Conservation (phyloP, 1,139 yeast genomes). For the Sugiyamaella sp. region DNA sequence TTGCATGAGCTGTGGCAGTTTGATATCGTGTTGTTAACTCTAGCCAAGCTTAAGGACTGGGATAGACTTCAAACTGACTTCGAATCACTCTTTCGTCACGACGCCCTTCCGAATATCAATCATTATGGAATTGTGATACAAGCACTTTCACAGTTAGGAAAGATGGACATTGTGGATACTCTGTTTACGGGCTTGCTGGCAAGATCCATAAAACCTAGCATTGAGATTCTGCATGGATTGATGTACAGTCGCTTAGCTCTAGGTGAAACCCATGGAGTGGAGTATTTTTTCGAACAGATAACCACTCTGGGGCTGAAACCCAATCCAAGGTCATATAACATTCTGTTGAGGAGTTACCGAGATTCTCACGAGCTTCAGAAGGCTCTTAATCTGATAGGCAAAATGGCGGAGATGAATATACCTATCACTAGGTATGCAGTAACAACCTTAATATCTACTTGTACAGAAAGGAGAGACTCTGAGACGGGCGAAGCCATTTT, state of each 20-base stretch:
- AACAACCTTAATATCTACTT: slow-evolving; percentile 38
- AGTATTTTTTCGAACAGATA: slow-evolving; percentile 48
- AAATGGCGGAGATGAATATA: slow-evolving; percentile 34
- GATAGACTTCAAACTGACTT: slow-evolving; percentile 60
- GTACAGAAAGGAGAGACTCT: slow-evolving; percentile 39
- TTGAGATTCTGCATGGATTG: slow-evolving; percentile 50
- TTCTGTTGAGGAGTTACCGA: slow-evolving; percentile 37
- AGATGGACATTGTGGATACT: slow-evolving; percentile 54
- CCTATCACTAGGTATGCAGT: slow-evolving; percentile 34
- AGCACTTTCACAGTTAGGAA: slow-evolving; percentile 63
- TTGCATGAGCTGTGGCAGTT: slow-evolving; percentile 34
- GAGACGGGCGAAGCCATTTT: slow-evolving; percentile 37
- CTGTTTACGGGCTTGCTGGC: slow-evolving; percentile 52
- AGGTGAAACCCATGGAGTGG: slow-evolving; percentile 53
- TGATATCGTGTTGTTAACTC: slow-evolving; percentile 43
- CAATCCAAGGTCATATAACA: slow-evolving; percentile 32
- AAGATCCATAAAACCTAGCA: slow-evolving; percentile 54
- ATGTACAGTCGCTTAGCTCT: slow-evolving; percentile 51
- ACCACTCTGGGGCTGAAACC: slow-evolving; percentile 45
- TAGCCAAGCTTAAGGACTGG: slow-evolving; percentile 62
- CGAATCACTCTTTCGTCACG: slow-evolving; percentile 62
- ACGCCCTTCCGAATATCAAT: slow-evolving; percentile 52
- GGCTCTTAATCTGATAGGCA: slow-evolving; percentile 39
- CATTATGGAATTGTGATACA: slow-evolving; percentile 70
- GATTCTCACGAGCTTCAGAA: slow-evolving; percentile 37